Evolutionary conservation across 768 basidiomycete species (phyloP).

Genomic region (Scleroderma bovista): DNA sequence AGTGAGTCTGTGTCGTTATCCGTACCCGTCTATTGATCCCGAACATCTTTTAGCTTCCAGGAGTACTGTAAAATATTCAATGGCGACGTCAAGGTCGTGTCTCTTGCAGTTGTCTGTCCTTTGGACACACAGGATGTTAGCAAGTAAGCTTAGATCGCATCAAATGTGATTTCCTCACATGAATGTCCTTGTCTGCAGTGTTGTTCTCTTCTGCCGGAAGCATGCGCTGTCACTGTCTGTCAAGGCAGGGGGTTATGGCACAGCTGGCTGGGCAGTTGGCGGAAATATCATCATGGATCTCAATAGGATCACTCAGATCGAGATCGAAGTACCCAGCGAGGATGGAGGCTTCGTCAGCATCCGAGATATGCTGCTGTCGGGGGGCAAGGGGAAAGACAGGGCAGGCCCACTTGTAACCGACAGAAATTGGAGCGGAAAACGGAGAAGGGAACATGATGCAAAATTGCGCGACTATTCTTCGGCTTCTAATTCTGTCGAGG

Average conservation of each 20-base stretch:
- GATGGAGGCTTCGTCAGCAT: constrained; percentile 59
- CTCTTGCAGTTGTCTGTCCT: constrained; percentile 67
- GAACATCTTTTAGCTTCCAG: constrained; percentile 17
- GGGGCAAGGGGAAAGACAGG: constrained; percentile 51
- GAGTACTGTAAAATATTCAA: constrained; percentile 57
- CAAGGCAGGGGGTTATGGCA: constrained; percentile 89
- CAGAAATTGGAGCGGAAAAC: constrained; percentile 35
- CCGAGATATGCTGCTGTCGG: constrained; percentile 44
- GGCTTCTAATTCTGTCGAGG: constrained; percentile 51
- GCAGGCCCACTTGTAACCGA: constrained; percentile 8
- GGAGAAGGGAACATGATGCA: constrained; percentile 52
- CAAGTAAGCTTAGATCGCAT: constrained; percentile 46
- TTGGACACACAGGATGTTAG: constrained; percentile 78
- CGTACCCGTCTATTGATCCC: background rate
- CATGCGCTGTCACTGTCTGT: constrained; percentile 70
- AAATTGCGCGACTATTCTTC: constrained; percentile 46
- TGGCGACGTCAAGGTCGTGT: constrained; percentile 57
- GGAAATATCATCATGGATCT: constrained; percentile 87
- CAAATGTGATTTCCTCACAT: constrained; percentile 6
- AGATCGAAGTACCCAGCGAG: constrained; percentile 54
- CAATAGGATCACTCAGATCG: constrained; percentile 57
- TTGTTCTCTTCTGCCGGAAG: constrained; percentile 68
- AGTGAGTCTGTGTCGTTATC: constrained; percentile 25
- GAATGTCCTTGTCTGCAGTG: constrained; percentile 32
- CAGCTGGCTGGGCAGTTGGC: constrained; percentile 82